Conservation (phyloP, 495 filamentous ascomycete species). For the Tuber indicum region DNA sequence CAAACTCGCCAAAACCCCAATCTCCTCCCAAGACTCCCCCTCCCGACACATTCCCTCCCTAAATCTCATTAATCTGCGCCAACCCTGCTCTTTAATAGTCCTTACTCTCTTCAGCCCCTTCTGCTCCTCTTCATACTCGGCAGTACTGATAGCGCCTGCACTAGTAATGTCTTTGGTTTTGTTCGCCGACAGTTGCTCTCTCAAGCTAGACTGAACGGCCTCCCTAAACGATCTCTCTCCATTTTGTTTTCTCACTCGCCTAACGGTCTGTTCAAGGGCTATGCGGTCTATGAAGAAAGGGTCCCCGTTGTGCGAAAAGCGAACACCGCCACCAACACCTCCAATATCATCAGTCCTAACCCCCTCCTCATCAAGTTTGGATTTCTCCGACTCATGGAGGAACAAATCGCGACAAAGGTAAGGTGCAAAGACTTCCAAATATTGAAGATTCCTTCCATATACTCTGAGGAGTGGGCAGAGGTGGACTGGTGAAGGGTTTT, state of each 20-base stretch:
- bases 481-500: conserved; percentile 20
- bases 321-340: conserved; percentile 12
- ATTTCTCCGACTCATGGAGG: conserved; percentile 30
- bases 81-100: conserved; percentile 26
- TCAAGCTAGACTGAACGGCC: conserved; percentile 25
- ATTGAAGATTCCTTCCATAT: conserved; percentile 37
- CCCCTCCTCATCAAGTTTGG: conserved; percentile 36
- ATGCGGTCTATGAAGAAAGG: conserved; percentile 23
- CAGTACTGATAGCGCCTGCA: conserved; percentile 24
- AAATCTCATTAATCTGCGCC: conserved; percentile 20
- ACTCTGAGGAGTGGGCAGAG: conserved; percentile 40
- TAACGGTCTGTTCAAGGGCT: conserved; percentile 32
- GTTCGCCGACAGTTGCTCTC: conserved; percentile 15
- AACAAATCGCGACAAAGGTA: conserved; percentile 41
- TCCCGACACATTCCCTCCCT: conserved; percentile 26
- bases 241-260: conserved; percentile 23
- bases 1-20: conserved; percentile 27
- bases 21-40: conserved; percentile 32
- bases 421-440: conserved; percentile 33
- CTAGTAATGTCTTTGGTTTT: conserved; percentile 19
- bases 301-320: conserved; percentile 16
- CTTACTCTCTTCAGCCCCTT: conserved; percentile 27
- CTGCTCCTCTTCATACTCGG: conserved; percentile 38
- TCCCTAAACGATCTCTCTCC: conserved; percentile 27
- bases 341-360: conserved; percentile 30